Evolutionary conservation across 495 filamentous ascomycete species (phyloP), one percentile per base, ranked within the genome.

Genomic region (Penicillium maclennaniae): DNA sequence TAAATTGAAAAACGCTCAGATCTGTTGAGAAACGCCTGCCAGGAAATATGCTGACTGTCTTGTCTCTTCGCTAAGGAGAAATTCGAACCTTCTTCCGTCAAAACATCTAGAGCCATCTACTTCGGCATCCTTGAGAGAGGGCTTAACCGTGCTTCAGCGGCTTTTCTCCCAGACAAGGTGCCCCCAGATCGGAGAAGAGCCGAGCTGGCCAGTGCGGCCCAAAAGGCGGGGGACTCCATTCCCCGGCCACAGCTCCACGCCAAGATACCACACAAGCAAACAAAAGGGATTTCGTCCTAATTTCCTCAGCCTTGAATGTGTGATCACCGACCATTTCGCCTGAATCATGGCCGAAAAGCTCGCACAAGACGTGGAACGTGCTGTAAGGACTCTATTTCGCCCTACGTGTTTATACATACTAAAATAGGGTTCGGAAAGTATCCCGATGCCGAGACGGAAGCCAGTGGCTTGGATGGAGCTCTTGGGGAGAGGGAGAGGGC

Each of bases 401-500:
- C 28, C 7, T 17, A 23, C 28, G 31, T 16, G 19, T 26, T 12
- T 15, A 26, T 43, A 17, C 12, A n/a, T 36, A n/a, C 16, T 37
- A 8, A 43, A 15, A 39, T 27, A 8, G 14, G 9, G 19, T 6
- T 16, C 9, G 15, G 12, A 43, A 26, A 56, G 53, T 27, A 27
- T 44, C 16, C 49, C 20, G 52, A 45, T 40, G 34, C 47, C 1
- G 46, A 46, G 9, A 34, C 1, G 10, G 46, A 53, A 5, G 23
- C 23, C 23, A 23, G 23, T 28, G 9, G 21, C 25, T 38, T 43
- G 15, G 55, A 53, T 9, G 20, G 39, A 8, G 50, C 47, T 7
- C 49, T 62, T 9, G 55, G 51, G 6, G 64, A 61, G 14, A 53
- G 59, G 10, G 70, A 72, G 52, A 72, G 59, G 49, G 62, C 63